Percentiles rank a stretch among this genome's conserved stretches.
These are phyloP conservation scores for Nemania diffusa DNA, from an alignment of 2,329 filamentous ascomycete species.

Conservation along the genomic window DNA sequence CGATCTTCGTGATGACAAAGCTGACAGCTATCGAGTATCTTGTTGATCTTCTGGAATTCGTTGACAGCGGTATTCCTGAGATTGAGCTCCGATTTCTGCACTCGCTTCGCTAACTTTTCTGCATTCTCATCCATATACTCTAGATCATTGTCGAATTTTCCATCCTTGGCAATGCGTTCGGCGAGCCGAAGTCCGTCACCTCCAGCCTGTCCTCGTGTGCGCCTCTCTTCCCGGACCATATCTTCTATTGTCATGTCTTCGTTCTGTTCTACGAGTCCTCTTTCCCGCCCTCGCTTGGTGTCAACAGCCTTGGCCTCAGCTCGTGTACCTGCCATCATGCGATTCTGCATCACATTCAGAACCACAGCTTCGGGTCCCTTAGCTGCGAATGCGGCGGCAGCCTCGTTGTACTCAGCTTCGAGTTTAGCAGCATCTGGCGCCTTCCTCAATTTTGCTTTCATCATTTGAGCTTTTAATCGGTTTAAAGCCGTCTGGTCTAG, in stretches of 20 bases:
- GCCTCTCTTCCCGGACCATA: constrained; percentile 94
- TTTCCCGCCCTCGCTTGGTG: constrained; percentile 83
- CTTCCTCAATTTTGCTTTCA: constrained; percentile 91
- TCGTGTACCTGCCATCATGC: constrained; percentile 80
- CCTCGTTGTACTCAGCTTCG: constrained; percentile 84
- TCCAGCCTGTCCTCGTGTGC: constrained; percentile 79
- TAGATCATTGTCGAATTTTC: constrained; percentile 88
- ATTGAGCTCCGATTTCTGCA: constrained; percentile 88
- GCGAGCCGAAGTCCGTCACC: constrained; percentile 86
- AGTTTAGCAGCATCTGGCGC: constrained; percentile 79
- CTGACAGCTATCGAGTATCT: constrained; percentile 85
- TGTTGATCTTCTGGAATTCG: constrained; percentile 91
- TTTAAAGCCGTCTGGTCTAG: constrained; percentile 86
- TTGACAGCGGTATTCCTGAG: constrained; percentile 87
- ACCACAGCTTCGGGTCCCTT: constrained; percentile 77
- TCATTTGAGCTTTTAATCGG: constrained; percentile 89
- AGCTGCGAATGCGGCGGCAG: constrained; percentile 68
- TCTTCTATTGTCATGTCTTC: constrained; percentile 96
- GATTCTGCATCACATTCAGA: constrained; percentile 87
- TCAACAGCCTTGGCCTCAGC: constrained; percentile 81
- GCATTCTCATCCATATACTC: constrained; percentile 99
- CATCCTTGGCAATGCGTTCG: constrained; percentile 93
- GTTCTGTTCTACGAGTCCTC: constrained; percentile 87
- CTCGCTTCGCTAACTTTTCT: constrained; percentile 83
- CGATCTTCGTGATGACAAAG: constrained; percentile 91